Evolutionary conservation across 2,329 filamentous ascomycete genomes (phyloP).

Genomic region (Colletotrichum sp.): DNA sequence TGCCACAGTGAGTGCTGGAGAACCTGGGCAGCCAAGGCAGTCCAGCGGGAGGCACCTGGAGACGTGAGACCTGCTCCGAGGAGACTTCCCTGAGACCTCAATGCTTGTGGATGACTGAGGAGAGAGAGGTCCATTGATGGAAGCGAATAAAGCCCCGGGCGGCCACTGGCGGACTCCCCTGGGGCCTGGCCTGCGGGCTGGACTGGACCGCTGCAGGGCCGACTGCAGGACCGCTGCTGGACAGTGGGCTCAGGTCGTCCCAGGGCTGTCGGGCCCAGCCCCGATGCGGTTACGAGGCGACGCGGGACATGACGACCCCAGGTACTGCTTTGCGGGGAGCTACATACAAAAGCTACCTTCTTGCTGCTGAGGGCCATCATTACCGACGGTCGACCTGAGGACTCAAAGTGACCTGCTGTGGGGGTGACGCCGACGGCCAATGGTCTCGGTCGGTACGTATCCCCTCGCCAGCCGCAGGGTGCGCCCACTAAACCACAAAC

Average conservation of each 20-base stretch:
- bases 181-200: not conserved
- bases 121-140: not conserved
- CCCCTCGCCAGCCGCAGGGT: not conserved
- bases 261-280: not conserved
- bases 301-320: not conserved
- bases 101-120: not conserved
- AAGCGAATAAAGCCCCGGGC: not conserved
- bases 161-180: not conserved
- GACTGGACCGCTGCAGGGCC: not conserved
- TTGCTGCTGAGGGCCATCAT: not conserved
- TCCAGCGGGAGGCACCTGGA: not conserved
- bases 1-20: not conserved
- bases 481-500: not conserved
- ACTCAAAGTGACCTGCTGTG: not conserved
- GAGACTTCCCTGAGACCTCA: not conserved
- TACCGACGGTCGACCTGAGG: not conserved
- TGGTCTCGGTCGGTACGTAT: not conserved
- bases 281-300: not conserved
- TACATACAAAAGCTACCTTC: not conserved
- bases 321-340: not conserved
- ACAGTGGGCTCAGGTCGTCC: not conserved
- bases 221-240: not conserved
- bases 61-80: not conserved
- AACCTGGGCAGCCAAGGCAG: not conserved
- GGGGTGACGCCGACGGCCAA: not conserved